Conservation (phyloP, 2,329 filamentous ascomycete species). For the Cladosporium sp. region DNA sequence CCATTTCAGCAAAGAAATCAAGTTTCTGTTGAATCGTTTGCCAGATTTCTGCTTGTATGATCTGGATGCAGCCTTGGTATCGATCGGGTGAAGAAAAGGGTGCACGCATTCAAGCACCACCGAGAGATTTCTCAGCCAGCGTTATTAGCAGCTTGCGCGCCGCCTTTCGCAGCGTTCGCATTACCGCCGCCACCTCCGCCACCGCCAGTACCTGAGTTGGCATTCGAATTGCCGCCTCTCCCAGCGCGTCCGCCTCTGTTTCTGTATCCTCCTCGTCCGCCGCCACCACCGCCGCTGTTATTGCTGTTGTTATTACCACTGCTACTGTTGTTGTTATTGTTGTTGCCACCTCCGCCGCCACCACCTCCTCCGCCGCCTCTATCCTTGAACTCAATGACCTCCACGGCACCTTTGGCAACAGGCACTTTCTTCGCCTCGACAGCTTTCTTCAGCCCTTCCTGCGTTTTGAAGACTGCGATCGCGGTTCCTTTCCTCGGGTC, state of each 20-base stretch:
- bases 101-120: too few species aligned
- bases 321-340: not conserved
- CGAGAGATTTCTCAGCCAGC: not conserved
- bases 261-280: not conserved
- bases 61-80: too few species aligned
- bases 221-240: not conserved
- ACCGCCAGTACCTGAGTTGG: not conserved
- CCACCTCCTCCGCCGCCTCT: conserved; percentile 16
- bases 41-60: too few species aligned
- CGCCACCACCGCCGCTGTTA: not conserved
- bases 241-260: not conserved
- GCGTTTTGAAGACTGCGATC: conserved; percentile 81
- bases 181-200: not conserved
- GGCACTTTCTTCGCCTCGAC: conserved; percentile 75
- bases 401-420: conserved; percentile 79
- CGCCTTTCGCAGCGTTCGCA: not conserved
- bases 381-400: conserved; percentile 78
- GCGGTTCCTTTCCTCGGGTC: conserved; percentile 94
- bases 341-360: conserved; percentile 10
- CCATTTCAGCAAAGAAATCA: too few species aligned
- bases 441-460: conserved; percentile 69
- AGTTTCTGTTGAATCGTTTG: too few species aligned
- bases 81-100: too few species aligned
- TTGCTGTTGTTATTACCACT: not conserved
- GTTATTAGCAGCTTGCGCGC: not conserved